phyloP scores from a whole-genome alignment of 768 basidiomycete genomes.

The Agaricus subrufescens region DNA sequence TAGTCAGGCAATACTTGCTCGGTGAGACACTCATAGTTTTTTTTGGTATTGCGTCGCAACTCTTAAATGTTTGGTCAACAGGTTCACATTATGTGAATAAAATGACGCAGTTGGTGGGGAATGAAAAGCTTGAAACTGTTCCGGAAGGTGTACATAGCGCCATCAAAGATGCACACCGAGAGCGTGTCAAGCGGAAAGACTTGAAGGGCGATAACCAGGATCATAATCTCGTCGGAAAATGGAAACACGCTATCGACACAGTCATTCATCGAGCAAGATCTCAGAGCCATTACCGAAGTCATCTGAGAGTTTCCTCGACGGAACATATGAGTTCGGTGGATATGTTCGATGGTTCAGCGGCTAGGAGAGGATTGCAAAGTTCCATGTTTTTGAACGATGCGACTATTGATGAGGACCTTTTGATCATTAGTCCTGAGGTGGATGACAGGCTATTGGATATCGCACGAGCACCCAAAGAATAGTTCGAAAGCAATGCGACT shows the following conservation, averaged over 20 bases:
- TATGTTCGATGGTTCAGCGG: constrained; percentile 56
- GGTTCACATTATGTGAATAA: constrained; percentile 74
- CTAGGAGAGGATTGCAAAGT: constrained; percentile 30
- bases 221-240: constrained; percentile 29
- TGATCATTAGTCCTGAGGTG: constrained; percentile 56
- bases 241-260: constrained; percentile 41
- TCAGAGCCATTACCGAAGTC: constrained; percentile 49
- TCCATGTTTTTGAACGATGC: constrained; percentile 10
- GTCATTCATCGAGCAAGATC: constrained; percentile 44
- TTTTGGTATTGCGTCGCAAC: background rate
- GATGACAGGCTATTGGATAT: constrained; percentile 65
- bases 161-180: constrained; percentile 10
- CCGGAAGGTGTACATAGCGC: constrained; percentile 31
- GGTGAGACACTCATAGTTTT: constrained; percentile 36
- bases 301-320: constrained; percentile 52
- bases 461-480: constrained; percentile 21
- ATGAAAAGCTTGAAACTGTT: constrained; percentile 31
- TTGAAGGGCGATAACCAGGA: background rate
- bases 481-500: background rate
- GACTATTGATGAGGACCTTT: constrained; percentile 39
- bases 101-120: constrained; percentile 38
- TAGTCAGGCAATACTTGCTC: constrained; percentile 81
- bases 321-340: constrained; percentile 83
- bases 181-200: constrained; percentile 1
- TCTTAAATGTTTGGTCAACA: constrained; percentile 20